These are phyloP conservation scores for Phytophthora colocasiae DNA, from an alignment of 352 stramenopile species.

Conservation along the genomic window DNA sequence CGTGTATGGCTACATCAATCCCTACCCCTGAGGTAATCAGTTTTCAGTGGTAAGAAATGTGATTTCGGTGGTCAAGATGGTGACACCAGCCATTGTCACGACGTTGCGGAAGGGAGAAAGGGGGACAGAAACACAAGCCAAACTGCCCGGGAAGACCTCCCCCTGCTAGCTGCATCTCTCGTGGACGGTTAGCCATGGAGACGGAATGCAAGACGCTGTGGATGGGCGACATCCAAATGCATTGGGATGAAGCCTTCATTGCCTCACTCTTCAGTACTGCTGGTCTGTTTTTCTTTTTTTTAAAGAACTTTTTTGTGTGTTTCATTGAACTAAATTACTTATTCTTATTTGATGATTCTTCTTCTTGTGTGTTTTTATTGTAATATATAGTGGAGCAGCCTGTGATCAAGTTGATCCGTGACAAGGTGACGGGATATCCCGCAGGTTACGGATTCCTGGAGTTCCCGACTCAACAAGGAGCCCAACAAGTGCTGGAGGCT, in stretches of 20 bases:
- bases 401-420: conserved; percentile 91
- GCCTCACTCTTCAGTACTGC: conserved; percentile 81
- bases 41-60: conserved; percentile 14
- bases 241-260: conserved; percentile 92
- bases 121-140: conserved; percentile 32
- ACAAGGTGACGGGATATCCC: conserved; percentile 89
- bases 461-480: conserved; percentile 83
- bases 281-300: conserved; percentile 20
- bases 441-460: conserved; percentile 93
- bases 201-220: conserved; percentile 87
- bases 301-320: too few relatives aligned
- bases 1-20: conserved; percentile 13
- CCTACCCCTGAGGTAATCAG: conserved; percentile 11
- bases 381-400: conserved; percentile 70
- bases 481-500: conserved; percentile 85
- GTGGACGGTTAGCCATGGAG: conserved; percentile 29
- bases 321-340: conserved; percentile 6
- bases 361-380: conserved; percentile 15
- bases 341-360: background rate
- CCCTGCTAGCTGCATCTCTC: background rate
- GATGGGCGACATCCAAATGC: conserved; percentile 92
- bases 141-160: conserved; percentile 11
- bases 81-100: conserved; percentile 22
- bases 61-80: conserved; percentile 9
- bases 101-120: conserved; percentile 35